Conservation (phyloP, 352 stramenopile genomes). For the Phytophthora chlamydospora region DNA sequence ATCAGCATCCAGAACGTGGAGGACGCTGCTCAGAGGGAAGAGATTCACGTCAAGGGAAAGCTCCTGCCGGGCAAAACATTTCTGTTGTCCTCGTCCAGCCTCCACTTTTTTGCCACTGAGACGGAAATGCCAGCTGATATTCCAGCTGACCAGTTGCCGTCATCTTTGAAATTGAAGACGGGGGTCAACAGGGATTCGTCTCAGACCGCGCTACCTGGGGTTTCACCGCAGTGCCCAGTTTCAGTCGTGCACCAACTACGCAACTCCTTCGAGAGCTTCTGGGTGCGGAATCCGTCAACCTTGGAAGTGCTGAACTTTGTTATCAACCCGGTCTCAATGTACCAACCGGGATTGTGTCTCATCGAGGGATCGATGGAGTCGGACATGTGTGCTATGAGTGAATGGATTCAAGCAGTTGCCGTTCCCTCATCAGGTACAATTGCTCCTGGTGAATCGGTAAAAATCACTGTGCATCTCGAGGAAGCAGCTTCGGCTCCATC, state of each 20-base stretch:
- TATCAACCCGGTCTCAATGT: constrained; percentile 73
- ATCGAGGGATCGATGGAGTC: constrained; percentile 57
- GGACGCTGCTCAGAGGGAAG: constrained; percentile 66
- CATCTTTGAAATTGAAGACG: constrained; percentile 50
- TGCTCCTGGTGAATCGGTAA: constrained; percentile 70
- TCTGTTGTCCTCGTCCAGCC: constrained; percentile 71
- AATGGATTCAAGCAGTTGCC: constrained; percentile 77
- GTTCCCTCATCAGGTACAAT: constrained; percentile 78
- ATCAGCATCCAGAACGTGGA: constrained; percentile 70
- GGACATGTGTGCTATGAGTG: constrained; percentile 79
- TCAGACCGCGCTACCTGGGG: constrained; percentile 29
- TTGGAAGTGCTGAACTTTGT: constrained; percentile 72
- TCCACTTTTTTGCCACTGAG: constrained; percentile 81
- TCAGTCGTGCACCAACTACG: constrained; percentile 66
- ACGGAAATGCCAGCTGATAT: constrained; percentile 64
- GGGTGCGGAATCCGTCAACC: constrained; percentile 78
- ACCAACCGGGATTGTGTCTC: constrained; percentile 66
- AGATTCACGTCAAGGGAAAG: constrained; percentile 77
- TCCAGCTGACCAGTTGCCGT: constrained; percentile 47
- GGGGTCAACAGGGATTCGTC: constrained; percentile 41
- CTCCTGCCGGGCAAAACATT: constrained; percentile 85
- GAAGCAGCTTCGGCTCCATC: constrained; percentile 47
- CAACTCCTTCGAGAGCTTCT: constrained; percentile 78
- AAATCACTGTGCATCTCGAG: constrained; percentile 82
- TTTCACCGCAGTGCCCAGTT: constrained; percentile 28